Evolutionary conservation across 352 stramenopile genomes (phyloP), one percentile per base, ranked within the genome.

Genomic region (Plasmopara viticola): DNA sequence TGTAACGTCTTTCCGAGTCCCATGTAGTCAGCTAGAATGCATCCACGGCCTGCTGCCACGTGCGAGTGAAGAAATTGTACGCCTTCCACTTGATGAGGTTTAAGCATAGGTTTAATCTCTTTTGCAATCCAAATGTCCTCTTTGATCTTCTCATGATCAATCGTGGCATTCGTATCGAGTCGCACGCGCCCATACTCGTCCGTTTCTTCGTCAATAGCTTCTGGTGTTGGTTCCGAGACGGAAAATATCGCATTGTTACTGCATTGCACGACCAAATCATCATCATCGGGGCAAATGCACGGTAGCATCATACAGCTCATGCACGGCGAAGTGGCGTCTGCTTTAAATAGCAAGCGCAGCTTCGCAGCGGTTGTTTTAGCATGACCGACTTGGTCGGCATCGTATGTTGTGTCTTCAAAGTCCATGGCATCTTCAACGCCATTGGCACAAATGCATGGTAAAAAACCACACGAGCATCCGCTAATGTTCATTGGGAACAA

Each of bases 21-120:
- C 86, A 95, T 95, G 56, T 94, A 94, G 64, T 95, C 86, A 20
- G 84, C 86, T 14, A 95, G 66, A 37, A 95, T 92, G 56, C 85
- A 95, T 9, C 85, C 85, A 53, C 71, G 73, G 37, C 72, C 53
- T 7, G 65, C 69, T 28, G 35, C 31, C 25, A 90, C 60, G 47
- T 93, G 66, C 3, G 66, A 59, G 49, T 83, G 62, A 31, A 95
- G 46, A 52, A 95, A 95, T 18, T 68, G 54, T 12, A 92, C 70
- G 15, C 84, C 84, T 43, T 84, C 71, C 4, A 75, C 56, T 59
- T 95, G 84, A 45, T 95, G 84, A 9, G 80, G 78, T 44, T 90
- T 90, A 31, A 94, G 60, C 15, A 84, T 55, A 5, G 67, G 64
- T 53, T 87, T 90, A 40, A 94, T 75, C 56, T 93, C 84, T 15